Base-by-base conservation (phyloP, 106 monocot species). In the Acorus calamus region DNA sequence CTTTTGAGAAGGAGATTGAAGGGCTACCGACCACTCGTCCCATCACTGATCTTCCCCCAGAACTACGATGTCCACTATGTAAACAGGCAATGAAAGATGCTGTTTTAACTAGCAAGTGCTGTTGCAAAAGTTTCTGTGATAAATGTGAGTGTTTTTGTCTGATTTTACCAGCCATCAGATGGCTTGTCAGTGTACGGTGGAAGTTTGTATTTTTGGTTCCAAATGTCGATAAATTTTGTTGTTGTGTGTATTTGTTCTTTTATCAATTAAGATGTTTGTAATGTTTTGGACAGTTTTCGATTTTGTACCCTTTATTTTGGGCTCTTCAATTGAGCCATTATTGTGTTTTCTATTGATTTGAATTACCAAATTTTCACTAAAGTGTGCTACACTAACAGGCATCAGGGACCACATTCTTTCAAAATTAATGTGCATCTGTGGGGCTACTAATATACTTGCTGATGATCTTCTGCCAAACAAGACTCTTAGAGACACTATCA, bases 51-150 rank as follows among this genome's bases (percentile, higher is more conserved):
- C 59, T 96, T 76, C 96, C 96, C 50, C 84, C 81, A 44, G 90
- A 91, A 57, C 58, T 96, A 11, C 84, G 63, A 5, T 96, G 96
- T 65, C 96, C 91, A n/a, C 65, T 96, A 41, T 96, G 96, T 68
- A 96, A 87, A 82, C 82, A 91, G 76, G 87, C 87, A 7, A 96
- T 96, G 91, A 96, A 90, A 70, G 96, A 96, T 75, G 96, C 96
- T 55, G 96, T 96, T 7, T 73, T 96, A 68, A 96, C 96, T 43
- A 85, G 91, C 85, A 96, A 87, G 64, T 96, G 96, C 61, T 96
- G 96, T 73, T 96, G 87, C 78, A 84, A 76, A 58, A 96, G 91
- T 72, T 96, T 96, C 57, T 96, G 96, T 73, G 96, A 96, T 51
- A 87, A 83, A 80, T 96, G 96, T 96, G 77, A 84, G 92, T 57